Conservation (phyloP, 768 basidiomycete genomes). For the Mycena venus region DNA sequence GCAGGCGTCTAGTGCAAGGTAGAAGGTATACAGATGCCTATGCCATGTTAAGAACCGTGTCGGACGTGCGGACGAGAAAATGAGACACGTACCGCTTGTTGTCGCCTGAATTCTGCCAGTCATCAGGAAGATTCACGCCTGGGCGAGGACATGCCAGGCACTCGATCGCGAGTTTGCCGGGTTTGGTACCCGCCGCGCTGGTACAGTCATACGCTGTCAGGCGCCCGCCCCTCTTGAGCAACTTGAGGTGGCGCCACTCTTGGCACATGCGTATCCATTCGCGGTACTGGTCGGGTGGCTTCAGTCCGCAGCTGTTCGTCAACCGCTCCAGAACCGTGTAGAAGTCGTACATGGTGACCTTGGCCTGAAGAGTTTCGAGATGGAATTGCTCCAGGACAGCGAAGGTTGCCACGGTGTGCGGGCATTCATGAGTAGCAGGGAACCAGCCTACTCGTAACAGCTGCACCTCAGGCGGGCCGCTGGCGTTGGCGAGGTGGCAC, state of each 20-base stretch:
- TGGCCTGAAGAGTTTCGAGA: neutral
- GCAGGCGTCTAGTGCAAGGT: constrained; percentile 38
- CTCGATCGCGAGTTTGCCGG: no score
- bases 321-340: neutral
- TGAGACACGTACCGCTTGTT: no score
- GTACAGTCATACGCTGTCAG: neutral
- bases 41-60: neutral
- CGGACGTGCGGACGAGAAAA: neutral
- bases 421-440: neutral
- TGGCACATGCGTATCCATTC: constrained; percentile 17
- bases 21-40: constrained; percentile 39
- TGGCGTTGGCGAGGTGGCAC: neutral
- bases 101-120: no score
- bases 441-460: constrained; percentile 6
- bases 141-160: no score
- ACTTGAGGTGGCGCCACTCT: constrained; percentile 40
- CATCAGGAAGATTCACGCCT: no score
- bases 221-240: constrained; percentile 41
- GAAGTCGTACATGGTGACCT: constrained; percentile 12
- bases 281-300: constrained; percentile 19
- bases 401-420: constrained; percentile 8
- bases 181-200: no score
- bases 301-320: neutral
- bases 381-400: neutral
- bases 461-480: neutral